Conservation (phyloP, 768 basidiomycete species). For the Clavaria fumosa region DNA sequence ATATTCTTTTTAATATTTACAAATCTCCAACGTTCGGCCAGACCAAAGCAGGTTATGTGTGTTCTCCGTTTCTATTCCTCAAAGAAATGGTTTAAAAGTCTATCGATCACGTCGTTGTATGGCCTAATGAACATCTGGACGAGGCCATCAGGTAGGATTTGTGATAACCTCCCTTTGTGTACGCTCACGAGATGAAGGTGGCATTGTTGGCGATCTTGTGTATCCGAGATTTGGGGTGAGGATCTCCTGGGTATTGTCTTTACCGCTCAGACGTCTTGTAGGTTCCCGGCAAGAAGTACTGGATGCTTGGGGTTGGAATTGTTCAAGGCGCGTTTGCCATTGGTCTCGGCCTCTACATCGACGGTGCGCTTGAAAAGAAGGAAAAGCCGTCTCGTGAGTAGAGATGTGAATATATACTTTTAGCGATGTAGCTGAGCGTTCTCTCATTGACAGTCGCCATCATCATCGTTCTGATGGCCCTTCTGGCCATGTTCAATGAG, state of each 20-base stretch:
- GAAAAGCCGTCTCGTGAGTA: conserved; percentile 22
- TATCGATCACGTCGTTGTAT: conserved; percentile 12
- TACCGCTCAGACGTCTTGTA: neutral
- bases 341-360: conserved; percentile 31
- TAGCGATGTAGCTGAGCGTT: neutral
- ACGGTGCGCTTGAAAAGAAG: conserved; percentile 11
- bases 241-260: neutral
- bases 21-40: conserved; percentile 27
- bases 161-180: neutral
- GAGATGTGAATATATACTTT: neutral
- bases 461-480: conserved; percentile 1
- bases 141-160: conserved; percentile 28
- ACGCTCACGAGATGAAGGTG: neutral
- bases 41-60: conserved; percentile 33
- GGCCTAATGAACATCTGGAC: conserved; percentile 38
- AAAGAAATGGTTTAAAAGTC: neutral
- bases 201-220: conserved; percentile 30
- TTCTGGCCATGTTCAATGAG: conserved; percentile 4
- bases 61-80: conserved; percentile 2
- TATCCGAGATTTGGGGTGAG: conserved; percentile 28
- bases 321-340: conserved; percentile 29
- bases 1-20: conserved; percentile 26
- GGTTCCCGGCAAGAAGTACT: conserved; percentile 29
- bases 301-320: conserved; percentile 27
- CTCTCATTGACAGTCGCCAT: conserved; percentile 7